These are phyloP conservation scores for Sporothrix luriei DNA, from an alignment of 2,329 filamentous ascomycete genomes.

Conservation along the genomic window DNA sequence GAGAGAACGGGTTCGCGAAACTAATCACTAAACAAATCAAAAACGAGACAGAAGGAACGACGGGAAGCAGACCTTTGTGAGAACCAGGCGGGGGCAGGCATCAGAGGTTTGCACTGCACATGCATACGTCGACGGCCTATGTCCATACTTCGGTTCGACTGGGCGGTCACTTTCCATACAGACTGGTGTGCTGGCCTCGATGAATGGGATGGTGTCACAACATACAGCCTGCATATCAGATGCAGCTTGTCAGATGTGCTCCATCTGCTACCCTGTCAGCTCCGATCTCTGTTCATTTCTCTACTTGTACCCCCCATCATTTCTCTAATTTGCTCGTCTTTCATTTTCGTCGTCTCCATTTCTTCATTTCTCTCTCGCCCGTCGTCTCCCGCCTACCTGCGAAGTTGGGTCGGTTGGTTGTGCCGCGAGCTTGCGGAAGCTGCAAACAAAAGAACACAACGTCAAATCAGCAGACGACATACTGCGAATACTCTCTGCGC, in stretches of 20 bases:
- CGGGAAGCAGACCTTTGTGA: neutral
- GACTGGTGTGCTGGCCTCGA: neutral
- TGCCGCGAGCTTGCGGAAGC: slow-evolving; percentile 13
- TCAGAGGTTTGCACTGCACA: slow-evolving; percentile 5
- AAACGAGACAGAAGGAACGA: no score
- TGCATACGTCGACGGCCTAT: slow-evolving; percentile 4
- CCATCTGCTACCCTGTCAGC: slow-evolving; percentile 7
- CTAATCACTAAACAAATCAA: no score
- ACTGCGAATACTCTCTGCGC: neutral
- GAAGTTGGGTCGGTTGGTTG: neutral
- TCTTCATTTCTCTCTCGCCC: neutral
- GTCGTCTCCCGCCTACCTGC: neutral
- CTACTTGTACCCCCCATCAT: neutral
- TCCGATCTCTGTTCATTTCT: neutral
- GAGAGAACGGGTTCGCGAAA: no score
- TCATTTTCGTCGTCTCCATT: neutral
- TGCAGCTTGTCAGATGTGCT: slow-evolving; percentile 20
- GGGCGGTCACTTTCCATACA: neutral
- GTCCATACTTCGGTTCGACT: neutral
- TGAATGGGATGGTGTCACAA: slow-evolving; percentile 24
- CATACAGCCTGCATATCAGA: slow-evolving; percentile 19
- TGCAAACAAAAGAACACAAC: slow-evolving; percentile 4
- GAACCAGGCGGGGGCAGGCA: neutral
- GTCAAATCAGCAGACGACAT: neutral
- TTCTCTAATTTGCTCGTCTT: neutral